Evolutionary conservation across 306 rosid genomes (phyloP), one percentile per base, ranked within the genome.

Genomic region (Hippophae rhamnoides): DNA sequence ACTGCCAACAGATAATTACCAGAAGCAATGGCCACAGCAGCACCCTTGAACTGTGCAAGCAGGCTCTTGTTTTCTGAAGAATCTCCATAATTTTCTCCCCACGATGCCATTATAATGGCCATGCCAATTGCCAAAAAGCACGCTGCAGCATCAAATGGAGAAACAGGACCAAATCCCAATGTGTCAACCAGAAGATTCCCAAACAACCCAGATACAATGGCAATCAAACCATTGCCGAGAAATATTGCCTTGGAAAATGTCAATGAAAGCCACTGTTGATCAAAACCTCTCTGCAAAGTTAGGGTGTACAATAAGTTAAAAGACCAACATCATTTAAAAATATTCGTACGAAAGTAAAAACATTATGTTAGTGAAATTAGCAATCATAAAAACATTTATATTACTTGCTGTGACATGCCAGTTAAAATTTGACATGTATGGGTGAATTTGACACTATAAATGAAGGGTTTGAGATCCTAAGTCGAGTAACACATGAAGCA

Each of bases 91-190:
- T 88, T 93, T 78, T 93, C 99, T 38, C 85, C 51, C 99, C 99
- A 93, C 41, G 95, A 63, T 67, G 81, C 76, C 67, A 89, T 49
- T 75, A 88, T 89, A 69, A 93, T 7, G 59, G 83, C 83, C 99
- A 88, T 86, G 60, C 99, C 97, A 72, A 89, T 77, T 47, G 94
- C 95, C 63, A 88, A 88, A 75, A 93, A 88, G 80, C 97, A 89
- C 7, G 95, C 79, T 73, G 99, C 99, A 60, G 95, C 99, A 68
- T 93, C 99, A 72, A 93, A 88, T 71, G 99, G 99, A 41, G 99
- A 86, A 64, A 93, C 97, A 8, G 97, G 97, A 71, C 99, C 97
- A 56, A 86, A 88, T 74, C 78, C 71, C 73, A 93, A 65, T 13
- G 86, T 67, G 77, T 86, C 85, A 45, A 89, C 99, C 62, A 93